A percentile compares a stretch with the other conserved stretches of the same genome.
Conservation (phyloP, 176 grass and related monocot genomes). For the Rhynchospora pubera region DNA sequence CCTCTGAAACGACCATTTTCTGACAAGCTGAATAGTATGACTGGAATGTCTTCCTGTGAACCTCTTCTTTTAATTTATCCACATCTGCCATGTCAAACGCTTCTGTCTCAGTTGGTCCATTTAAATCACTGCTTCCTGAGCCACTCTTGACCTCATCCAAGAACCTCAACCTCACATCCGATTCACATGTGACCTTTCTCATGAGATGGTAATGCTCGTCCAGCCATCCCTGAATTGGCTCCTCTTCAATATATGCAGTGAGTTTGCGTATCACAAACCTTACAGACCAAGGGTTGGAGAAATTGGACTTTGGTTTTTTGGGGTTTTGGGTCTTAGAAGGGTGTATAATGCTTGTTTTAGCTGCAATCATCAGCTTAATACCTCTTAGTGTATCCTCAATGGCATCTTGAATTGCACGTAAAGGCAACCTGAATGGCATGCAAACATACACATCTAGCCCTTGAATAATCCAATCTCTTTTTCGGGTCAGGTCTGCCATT, state of each 20-base stretch:
- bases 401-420: conserved; percentile 97
- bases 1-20: conserved; percentile 66
- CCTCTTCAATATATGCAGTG: conserved; percentile 91
- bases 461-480: conserved; percentile 88
- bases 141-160: conserved; percentile 56
- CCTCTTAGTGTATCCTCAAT: conserved; percentile 89
- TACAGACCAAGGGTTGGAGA: conserved; percentile 76
- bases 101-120: conserved; percentile 50
- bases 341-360: conserved; percentile 56
- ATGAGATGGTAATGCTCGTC: conserved; percentile 98
- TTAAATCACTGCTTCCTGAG: conserved; percentile 39
- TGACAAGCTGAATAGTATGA: conserved; percentile 85
- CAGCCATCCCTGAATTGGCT: conserved; percentile 94
- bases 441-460: conserved; percentile 86
- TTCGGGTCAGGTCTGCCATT: conserved; percentile 43
- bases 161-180: conserved; percentile 67
- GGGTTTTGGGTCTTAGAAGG: conserved; percentile 55
- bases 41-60: conserved; percentile 79
- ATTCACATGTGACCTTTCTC: conserved; percentile 74
- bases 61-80: conserved; percentile 64
- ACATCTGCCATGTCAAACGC: conserved; percentile 42
- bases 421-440: conserved; percentile 86
- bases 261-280: conserved; percentile 84
- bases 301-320: conserved; percentile 47
- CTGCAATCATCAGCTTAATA: conserved; percentile 75